These are phyloP conservation scores for Ensete glaucum DNA, from an alignment of 176 grass and related monocot species.

Conservation along the genomic window DNA sequence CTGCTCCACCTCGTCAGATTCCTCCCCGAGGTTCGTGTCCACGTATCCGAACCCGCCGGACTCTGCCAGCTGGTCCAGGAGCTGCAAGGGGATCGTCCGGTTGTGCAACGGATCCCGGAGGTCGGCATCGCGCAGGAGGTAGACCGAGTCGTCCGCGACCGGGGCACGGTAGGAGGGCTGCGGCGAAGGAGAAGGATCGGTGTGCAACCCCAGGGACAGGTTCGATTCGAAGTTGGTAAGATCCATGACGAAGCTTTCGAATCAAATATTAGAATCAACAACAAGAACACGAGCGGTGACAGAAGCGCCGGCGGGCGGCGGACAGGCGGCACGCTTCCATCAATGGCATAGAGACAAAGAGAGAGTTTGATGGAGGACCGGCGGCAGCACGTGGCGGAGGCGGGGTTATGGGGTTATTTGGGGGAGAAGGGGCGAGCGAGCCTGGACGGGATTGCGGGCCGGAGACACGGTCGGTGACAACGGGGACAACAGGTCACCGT, in stretches of 20 bases:
- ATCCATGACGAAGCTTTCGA: constrained; percentile 34
- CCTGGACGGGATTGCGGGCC: not conserved
- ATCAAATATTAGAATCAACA: not conserved
- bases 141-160: constrained; percentile 10
- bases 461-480: not conserved
- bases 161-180: not conserved
- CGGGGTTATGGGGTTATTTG: not conserved
- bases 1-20: not conserved
- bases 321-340: constrained; percentile 9
- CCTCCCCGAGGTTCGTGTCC: constrained; percentile 22
- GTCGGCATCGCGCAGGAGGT: not conserved
- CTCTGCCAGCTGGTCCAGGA: constrained; percentile 18
- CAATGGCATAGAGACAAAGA: constrained; percentile 1
- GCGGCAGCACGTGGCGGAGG: not conserved
- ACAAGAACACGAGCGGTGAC: not conserved
- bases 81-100: constrained; percentile 1
- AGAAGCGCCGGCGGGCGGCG: not conserved
- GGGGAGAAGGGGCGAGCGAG: not conserved
- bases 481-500: not conserved
- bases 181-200: not conserved
- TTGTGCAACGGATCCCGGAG: not conserved
- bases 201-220: constrained; percentile 69
- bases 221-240: constrained; percentile 42
- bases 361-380: not conserved
- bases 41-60: not conserved